A percentile compares a stretch with the other conserved stretches of the same genome.
These are phyloP conservation scores for Thalassiosira hispida DNA, from an alignment of 352 stramenopile species.

Conservation along the genomic window DNA sequence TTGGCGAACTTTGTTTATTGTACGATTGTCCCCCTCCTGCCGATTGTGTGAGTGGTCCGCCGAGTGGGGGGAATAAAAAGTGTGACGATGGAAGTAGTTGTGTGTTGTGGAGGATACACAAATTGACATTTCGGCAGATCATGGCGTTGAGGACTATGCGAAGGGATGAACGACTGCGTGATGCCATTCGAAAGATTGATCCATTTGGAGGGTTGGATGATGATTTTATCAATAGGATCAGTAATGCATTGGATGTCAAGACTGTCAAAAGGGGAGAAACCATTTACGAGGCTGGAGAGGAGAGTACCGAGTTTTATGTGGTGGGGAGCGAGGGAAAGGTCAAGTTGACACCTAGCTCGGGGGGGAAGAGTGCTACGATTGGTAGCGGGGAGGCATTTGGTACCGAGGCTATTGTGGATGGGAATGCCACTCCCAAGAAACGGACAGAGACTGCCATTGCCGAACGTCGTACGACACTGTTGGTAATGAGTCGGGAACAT, in stretches of 20 bases:
- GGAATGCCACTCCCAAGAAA: slow-evolving; percentile 52
- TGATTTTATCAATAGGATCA: slow-evolving; percentile 78
- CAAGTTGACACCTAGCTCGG: slow-evolving; percentile 63
- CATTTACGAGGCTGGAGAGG: slow-evolving; percentile 76
- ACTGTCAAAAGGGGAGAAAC: slow-evolving; percentile 57
- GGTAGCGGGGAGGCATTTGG: slow-evolving; percentile 91
- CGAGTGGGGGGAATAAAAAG: not conserved
- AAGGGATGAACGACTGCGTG: slow-evolving; percentile 75
- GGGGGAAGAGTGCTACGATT: slow-evolving; percentile 75
- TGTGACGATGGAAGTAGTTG: slow-evolving; percentile 39
- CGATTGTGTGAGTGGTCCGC: slow-evolving; percentile 28
- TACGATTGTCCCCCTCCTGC: slow-evolving; percentile 88
- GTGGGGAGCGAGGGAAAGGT: slow-evolving; percentile 85
- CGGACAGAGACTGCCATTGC: slow-evolving; percentile 71
- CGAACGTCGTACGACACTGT: slow-evolving; percentile 74
- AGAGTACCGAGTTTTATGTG: slow-evolving; percentile 78
- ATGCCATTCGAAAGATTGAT: slow-evolving; percentile 77
- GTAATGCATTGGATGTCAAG: slow-evolving; percentile 74
- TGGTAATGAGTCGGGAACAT: slow-evolving; percentile 87
- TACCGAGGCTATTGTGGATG: slow-evolving; percentile 90
- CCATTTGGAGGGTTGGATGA: slow-evolving; percentile 75
- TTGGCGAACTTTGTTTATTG: slow-evolving; percentile 49
- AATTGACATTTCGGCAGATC: slow-evolving; percentile 87
- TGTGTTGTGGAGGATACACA: slow-evolving; percentile 93
- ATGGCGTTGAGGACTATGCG: slow-evolving; percentile 78